Percentiles rank a stretch among this genome's conserved stretches.
Conservation (phyloP, 2,329 filamentous ascomycete genomes). For the Colletotrichum sp. region DNA sequence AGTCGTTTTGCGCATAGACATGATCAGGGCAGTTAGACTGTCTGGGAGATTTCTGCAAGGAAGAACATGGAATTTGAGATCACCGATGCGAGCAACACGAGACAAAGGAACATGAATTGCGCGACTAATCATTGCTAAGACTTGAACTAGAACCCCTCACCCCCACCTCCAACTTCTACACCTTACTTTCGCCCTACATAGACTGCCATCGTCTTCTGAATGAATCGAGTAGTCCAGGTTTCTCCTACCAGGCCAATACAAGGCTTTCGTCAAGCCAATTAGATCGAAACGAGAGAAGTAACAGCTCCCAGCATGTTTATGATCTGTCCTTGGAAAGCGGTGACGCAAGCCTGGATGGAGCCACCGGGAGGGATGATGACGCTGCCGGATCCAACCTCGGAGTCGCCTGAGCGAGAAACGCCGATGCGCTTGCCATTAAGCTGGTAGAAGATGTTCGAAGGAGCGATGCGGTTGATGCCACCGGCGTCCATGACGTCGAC, state of each 20-base stretch:
- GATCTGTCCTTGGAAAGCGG: neutral
- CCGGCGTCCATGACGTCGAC: neutral
- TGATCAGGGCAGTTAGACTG: neutral
- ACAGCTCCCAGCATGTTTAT: neutral
- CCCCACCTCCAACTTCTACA: neutral
- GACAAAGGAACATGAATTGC: neutral
- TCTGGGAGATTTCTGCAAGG: neutral
- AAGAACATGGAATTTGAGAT: neutral
- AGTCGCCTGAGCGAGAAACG: neutral
- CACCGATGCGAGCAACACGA: neutral
- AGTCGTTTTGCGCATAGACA: neutral
- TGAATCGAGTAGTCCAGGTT: neutral
- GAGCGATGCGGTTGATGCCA: neutral
- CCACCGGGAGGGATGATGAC: neutral
- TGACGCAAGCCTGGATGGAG: neutral
- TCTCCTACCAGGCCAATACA: neutral
- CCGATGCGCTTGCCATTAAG: neutral
- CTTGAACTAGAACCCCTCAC: neutral
- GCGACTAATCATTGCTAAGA: neutral
- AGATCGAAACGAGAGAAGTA: neutral
- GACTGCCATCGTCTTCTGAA: neutral
- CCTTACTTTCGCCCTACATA: neutral
- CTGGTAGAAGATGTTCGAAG: neutral
- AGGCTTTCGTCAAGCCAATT: neutral
- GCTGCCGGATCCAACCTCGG: neutral